Base-by-base conservation (phyloP, 2,329 filamentous ascomycete genomes). In the Fusarium citri region DNA sequence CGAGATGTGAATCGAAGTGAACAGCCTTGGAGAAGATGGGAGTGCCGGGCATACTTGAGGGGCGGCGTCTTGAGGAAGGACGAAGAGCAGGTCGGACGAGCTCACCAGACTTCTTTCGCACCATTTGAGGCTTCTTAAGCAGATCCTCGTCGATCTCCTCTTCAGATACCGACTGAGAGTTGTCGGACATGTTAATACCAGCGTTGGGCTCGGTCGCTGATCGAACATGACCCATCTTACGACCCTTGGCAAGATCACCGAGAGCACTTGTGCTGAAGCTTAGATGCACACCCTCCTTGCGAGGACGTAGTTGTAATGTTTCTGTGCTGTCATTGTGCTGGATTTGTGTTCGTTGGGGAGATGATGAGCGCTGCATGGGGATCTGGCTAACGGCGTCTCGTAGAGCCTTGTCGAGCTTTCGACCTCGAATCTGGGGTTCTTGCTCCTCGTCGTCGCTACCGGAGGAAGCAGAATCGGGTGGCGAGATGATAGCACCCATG, bases 81-180 rank as follows among this genome's bases (percentile, higher is more conserved):
- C 96, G 90, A 54, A 99, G 87, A 22, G 96, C 96, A 15, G 96
- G 96, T 74, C 96, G 91, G 61, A 99, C 96, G 37, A 99, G 87
- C 82, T 99, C 96, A 34, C 96, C 96, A 41, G 96, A 98, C 86
- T 99, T 99, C 84, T 99, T 99, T 75, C 96, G 91, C 14, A 99
- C 90, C 89, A 98, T 97, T 56, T 90, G 90, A n/a, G 94, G 94
- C 82, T 96, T 97, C 74, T 83, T 85, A 68, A 78, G 80, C 65
- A 87, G 74, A 59, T 91, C 82, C 79, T 89, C 82, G 76, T 86
- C 91, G 71, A 80, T 88, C 76, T 91, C 90, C 65, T 92, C 89
- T 50, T 91, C 89, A 1, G 88, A 89, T 11, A 78, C 80, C 4
- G 83, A 83, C 31, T 83, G 66, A 3, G 87, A 88, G 58, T 82